Evolutionary conservation across 1,139 yeast genomes (phyloP).

Genomic region (Eremothecium cymbalariae): DNA sequence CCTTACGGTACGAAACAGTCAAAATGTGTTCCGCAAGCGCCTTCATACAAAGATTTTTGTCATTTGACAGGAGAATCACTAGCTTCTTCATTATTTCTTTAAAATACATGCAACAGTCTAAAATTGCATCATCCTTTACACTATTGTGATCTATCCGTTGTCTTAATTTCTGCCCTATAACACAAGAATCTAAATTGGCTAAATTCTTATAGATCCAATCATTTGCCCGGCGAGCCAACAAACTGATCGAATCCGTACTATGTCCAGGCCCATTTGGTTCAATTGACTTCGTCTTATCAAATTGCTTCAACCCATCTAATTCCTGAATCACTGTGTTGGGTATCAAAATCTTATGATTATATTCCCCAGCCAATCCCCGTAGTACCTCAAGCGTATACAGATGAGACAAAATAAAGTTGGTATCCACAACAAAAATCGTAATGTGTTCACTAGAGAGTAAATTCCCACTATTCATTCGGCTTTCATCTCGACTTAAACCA

Average conservation of each 20-base stretch:
- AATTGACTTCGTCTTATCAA: conserved; percentile 20
- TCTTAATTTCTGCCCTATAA: conserved; percentile 56
- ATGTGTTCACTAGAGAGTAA: too few species aligned
- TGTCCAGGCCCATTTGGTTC: conserved; percentile 10
- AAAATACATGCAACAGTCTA: conserved; percentile 75
- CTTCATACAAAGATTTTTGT: conserved; percentile 70
- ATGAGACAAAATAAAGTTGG: conserved; percentile 68
- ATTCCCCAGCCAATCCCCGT: conserved; percentile 35
- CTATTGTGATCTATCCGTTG: conserved; percentile 43
- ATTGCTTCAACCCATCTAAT: conserved; percentile 66
- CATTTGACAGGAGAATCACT: conserved; percentile 67
- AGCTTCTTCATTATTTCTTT: conserved; percentile 39
- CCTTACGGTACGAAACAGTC: conserved; percentile 56
- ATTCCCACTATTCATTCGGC: too few species aligned
- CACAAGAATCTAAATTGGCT: conserved; percentile 42
- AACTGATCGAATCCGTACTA: conserved; percentile 37
- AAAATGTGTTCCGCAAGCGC: conserved; percentile 61
- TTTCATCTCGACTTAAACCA: too few species aligned
- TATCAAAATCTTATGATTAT: conserved; percentile 47
- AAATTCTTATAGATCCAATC: conserved; percentile 67
- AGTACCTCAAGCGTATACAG: conserved; percentile 48
- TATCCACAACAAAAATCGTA: conserved; percentile 54
- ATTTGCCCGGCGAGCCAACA: conserved; percentile 64
- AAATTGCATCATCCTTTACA: conserved; percentile 68
- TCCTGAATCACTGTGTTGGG: conserved; percentile 69